phyloP scores from a whole-genome alignment of 2,329 filamentous ascomycete species.

The Amauroascus niger region DNA sequence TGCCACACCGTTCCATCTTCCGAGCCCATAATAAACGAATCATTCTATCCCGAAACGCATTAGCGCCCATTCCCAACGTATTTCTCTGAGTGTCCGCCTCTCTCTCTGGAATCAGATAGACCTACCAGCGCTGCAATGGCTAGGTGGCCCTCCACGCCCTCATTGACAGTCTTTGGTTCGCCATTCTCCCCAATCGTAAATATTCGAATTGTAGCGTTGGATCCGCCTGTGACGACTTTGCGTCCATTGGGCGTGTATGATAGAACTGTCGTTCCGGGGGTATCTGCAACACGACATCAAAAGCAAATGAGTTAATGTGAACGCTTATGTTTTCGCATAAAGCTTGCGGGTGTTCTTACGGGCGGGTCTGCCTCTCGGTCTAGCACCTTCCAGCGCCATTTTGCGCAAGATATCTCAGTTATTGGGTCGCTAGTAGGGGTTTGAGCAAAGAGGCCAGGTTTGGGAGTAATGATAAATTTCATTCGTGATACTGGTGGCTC shows the following conservation, averaged over 20 bases:
- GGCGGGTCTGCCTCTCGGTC: slow-evolving; percentile 37
- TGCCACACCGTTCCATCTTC: slow-evolving; percentile 95
- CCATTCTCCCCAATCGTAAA: slow-evolving; percentile 87
- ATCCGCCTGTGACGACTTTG: slow-evolving; percentile 80
- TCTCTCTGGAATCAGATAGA: background rate
- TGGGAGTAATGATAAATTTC: too few relatives aligned
- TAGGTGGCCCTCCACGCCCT: slow-evolving; percentile 77
- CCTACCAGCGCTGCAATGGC: slow-evolving; percentile 61
- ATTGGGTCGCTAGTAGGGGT: background rate
- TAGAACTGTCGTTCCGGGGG: slow-evolving; percentile 74
- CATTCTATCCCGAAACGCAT: slow-evolving; percentile 43
- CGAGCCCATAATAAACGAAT: slow-evolving; percentile 78
- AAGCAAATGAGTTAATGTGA: background rate
- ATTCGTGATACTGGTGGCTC: background rate
- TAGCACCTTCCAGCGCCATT: slow-evolving; percentile 32
- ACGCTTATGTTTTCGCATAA: background rate
- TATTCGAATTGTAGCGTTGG: slow-evolving; percentile 85
- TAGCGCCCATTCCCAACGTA: background rate
- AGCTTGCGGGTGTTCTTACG: slow-evolving; percentile 32
- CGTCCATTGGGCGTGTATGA: slow-evolving; percentile 82
- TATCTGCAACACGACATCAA: slow-evolving; percentile 45
- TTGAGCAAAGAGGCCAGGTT: background rate
- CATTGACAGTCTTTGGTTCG: slow-evolving; percentile 85
- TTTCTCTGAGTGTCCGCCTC: too few relatives aligned
- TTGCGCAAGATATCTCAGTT: background rate